phyloP scores from a whole-genome alignment of 2,329 filamentous ascomycete species.

The Ceratocystis colombiana region DNA sequence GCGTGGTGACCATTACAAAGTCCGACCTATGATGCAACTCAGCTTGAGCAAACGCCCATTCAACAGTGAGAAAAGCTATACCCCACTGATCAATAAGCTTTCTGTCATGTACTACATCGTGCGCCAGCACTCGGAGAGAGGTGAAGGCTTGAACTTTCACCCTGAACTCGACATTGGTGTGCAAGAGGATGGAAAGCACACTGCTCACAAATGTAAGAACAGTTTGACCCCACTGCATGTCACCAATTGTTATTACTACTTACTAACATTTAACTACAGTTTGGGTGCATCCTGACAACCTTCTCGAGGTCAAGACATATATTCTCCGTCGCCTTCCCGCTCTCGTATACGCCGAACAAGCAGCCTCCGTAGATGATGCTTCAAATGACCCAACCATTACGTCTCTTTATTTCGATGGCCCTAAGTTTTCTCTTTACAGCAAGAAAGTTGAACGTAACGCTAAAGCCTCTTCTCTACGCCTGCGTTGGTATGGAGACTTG shows the following conservation, averaged over 20 bases:
- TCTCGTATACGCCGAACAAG: conserved; percentile 83
- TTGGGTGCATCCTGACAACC: conserved; percentile 92
- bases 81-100: conserved; percentile 77
- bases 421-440: conserved; percentile 73
- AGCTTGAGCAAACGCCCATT: conserved; percentile 81
- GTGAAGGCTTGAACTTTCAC: conserved; percentile 32
- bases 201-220: conserved; percentile 69
- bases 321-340: conserved; percentile 84
- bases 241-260: background rate
- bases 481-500: conserved; percentile 87
- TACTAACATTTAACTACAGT: conserved; percentile 42
- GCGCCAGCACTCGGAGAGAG: conserved; percentile 66
- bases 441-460: conserved; percentile 68
- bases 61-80: conserved; percentile 84
- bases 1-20: conserved; percentile 73
- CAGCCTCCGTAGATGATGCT: conserved; percentile 70
- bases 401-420: conserved; percentile 90
- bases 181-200: conserved; percentile 49
- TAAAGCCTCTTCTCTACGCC: conserved; percentile 69
- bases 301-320: conserved; percentile 92
- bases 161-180: conserved; percentile 36
- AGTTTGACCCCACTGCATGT: background rate
- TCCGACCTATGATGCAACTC: conserved; percentile 84
- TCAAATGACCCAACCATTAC: conserved; percentile 82
- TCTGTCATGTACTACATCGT: conserved; percentile 95